Conservation (phyloP, 148 eudicot genomes). For the Fagopyrum esculentum region DNA sequence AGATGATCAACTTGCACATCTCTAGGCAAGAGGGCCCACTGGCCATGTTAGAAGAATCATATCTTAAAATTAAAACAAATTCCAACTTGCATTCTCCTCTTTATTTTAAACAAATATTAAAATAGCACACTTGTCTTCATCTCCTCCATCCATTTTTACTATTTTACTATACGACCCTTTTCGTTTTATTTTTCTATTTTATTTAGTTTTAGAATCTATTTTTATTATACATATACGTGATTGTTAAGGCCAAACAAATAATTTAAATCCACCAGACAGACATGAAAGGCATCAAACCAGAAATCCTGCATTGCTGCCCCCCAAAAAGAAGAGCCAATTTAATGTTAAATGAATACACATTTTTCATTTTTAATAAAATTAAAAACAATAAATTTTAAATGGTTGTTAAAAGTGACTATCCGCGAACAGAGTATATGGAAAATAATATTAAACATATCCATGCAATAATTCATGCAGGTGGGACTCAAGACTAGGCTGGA, state of each 20-base stretch:
- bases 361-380: no score
- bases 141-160: no score
- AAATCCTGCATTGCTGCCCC: background rate
- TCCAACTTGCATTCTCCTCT: background rate
- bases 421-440: no score
- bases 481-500: constrained; percentile 13
- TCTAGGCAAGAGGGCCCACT: background rate
- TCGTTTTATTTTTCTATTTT: no score
- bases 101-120: background rate
- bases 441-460: background rate
- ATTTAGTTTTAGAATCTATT: no score
- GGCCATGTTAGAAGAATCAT: background rate
- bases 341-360: background rate
- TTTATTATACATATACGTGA: no score
- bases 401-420: no score
- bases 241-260: background rate
- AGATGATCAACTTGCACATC: background rate
- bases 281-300: constrained; percentile 5
- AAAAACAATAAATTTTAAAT: no score
- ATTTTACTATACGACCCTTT: no score
- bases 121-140: no score
- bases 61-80: background rate
- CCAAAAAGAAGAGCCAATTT: background rate
- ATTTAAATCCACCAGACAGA: background rate
- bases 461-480: constrained; percentile 9